Percentiles rank a stretch among this genome's conserved stretches.
Evolutionary conservation across 345 rosid species (phyloP).

Genomic region (Rhodamnia argentea): DNA sequence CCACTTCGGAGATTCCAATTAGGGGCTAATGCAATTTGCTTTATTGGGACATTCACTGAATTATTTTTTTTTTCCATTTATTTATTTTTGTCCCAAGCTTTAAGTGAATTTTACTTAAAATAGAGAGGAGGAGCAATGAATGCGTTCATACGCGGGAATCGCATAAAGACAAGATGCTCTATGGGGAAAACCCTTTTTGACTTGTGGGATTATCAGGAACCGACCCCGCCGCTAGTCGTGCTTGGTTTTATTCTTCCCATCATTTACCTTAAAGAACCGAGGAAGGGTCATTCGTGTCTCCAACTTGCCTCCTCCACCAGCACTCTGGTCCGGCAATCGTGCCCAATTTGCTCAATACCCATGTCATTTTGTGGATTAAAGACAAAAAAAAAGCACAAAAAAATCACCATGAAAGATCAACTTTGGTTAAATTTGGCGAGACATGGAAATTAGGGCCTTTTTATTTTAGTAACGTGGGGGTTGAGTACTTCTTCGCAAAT

Average conservation of each 20-base stretch:
- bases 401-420: background rate
- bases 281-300: background rate
- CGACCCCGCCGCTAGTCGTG: background rate
- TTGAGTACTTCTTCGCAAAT: background rate
- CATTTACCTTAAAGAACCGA: background rate
- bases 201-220: background rate
- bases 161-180: background rate
- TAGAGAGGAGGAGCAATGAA: background rate
- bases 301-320: background rate
- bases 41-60: background rate
- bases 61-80: background rate
- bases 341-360: background rate
- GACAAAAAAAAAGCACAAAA: background rate
- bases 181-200: background rate
- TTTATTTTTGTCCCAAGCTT: background rate
- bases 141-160: background rate
- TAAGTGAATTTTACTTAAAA: background rate
- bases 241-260: background rate
- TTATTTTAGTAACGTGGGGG: background rate
- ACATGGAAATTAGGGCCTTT: background rate
- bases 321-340: background rate
- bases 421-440: background rate
- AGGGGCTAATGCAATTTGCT: too few relatives aligned
- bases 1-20: too few relatives aligned
- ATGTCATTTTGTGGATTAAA: background rate